Percentiles rank a stretch among this genome's conserved stretches.
Evolutionary conservation across 805 yeast genomes (phyloP).

Genomic region (Ascoidea rubescens): DNA sequence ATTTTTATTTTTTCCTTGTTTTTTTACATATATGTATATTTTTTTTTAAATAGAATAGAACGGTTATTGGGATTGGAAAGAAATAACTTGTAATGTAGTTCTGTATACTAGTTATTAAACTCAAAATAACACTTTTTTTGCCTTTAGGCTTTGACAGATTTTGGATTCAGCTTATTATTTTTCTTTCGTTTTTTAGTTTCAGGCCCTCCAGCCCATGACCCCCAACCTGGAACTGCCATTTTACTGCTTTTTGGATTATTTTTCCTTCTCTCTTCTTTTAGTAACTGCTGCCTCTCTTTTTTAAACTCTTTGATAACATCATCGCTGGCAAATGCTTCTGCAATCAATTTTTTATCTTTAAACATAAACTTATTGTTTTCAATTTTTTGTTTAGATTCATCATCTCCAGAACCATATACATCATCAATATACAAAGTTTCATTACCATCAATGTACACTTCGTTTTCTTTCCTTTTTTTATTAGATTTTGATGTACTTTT

Average conservation of each 20-base stretch:
- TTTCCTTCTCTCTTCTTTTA: constrained; percentile 38
- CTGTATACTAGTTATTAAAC: too few species aligned
- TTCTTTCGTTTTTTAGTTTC: background rate
- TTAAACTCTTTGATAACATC: constrained; percentile 74
- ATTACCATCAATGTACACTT: constrained; percentile 17
- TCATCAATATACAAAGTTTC: constrained; percentile 3
- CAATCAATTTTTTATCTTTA: constrained; percentile 68
- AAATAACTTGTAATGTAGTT: too few species aligned
- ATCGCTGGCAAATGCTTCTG: constrained; percentile 95
- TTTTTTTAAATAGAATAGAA: too few species aligned
- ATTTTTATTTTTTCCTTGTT: too few species aligned
- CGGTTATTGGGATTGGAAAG: too few species aligned
- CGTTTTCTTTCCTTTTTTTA: constrained; percentile 2
- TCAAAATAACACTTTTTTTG: too few species aligned
- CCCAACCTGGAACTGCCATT: background rate
- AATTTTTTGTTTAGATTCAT: constrained; percentile 30
- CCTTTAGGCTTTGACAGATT: too few species aligned
- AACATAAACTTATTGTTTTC: constrained; percentile 35
- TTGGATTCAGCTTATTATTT: too few species aligned
- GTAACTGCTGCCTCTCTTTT: constrained; percentile 54
- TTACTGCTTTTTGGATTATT: background rate
- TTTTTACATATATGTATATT: too few species aligned
- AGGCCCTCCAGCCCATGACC: background rate
- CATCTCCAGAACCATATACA: constrained; percentile 22
- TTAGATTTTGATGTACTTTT: constrained; percentile 10